Evolutionary conservation across 192 early-diverging fungal genomes (phyloP).

Genomic region (Pilaira anomala): DNA sequence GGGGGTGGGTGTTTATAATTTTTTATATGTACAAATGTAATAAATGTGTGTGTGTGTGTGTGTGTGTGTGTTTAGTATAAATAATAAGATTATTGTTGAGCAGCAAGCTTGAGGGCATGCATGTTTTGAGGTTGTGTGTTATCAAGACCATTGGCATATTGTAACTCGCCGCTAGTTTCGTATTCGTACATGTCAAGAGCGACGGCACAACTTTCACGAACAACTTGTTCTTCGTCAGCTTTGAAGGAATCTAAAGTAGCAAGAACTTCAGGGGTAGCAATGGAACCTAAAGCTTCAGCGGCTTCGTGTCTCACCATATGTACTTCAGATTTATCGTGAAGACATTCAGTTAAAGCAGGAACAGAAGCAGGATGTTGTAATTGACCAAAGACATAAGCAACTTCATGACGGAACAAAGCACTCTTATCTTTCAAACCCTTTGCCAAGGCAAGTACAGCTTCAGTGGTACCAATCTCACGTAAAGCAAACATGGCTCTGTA

Average conservation of each 20-base stretch:
- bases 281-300: constrained; percentile 94
- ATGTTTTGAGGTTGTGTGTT: constrained; percentile 36
- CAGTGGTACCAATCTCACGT: constrained; percentile 79
- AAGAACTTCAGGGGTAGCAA: constrained; percentile 87
- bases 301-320: constrained; percentile 97
- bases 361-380: constrained; percentile 91
- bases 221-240: constrained; percentile 76
- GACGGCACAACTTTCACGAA: constrained; percentile 88
- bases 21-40: too few species aligned
- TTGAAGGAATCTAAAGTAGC: constrained; percentile 67
- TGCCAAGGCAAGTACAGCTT: constrained; percentile 79
- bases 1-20: too few species aligned
- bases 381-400: constrained; percentile 96
- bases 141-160: constrained; percentile 71
- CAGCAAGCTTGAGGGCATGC: constrained; percentile 26
- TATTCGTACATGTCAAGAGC: constrained; percentile 96
- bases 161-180: constrained; percentile 82
- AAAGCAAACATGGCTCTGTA: constrained; percentile 95
- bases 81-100: too few species aligned
- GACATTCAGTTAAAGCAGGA: constrained; percentile 72
- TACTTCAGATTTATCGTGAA: constrained; percentile 74
- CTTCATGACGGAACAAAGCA: constrained; percentile 87
- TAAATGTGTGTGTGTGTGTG: too few species aligned
- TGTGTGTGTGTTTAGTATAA: too few species aligned
- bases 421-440: constrained; percentile 78